Evolutionary conservation across 805 yeast genomes (phyloP).

Genomic region (Schwanniomyces sp.): DNA sequence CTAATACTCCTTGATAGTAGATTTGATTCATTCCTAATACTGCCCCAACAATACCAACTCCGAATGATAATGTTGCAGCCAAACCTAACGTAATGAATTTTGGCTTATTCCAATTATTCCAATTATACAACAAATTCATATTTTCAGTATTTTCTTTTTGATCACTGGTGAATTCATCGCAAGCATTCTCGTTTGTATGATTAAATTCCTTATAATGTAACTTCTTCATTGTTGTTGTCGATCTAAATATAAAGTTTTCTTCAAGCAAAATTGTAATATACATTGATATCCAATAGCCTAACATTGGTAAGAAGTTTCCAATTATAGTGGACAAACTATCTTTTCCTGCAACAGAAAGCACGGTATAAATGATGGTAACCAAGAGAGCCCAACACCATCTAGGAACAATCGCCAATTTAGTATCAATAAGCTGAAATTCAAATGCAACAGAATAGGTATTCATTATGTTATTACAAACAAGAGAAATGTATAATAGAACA

Average conservation of each 20-base stretch:
- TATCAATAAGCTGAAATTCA: slow-evolving; percentile 32
- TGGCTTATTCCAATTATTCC: slow-evolving; percentile 30
- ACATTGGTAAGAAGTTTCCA: slow-evolving; percentile 41
- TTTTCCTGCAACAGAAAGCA: slow-evolving; percentile 32
- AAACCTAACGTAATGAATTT: slow-evolving; percentile 28
- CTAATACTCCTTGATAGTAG: slow-evolving; percentile 39
- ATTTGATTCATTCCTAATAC: slow-evolving; percentile 42
- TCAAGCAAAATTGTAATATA: slow-evolving; percentile 34
- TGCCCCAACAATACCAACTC: slow-evolving; percentile 35
- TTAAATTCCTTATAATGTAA: slow-evolving; percentile 28
- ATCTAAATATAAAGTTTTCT: slow-evolving; percentile 33
- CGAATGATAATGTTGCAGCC: slow-evolving; percentile 32
- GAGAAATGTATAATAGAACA: slow-evolving; percentile 28
- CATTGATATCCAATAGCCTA: slow-evolving; percentile 42
- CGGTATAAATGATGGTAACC: slow-evolving; percentile 31
- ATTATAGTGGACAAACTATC: slow-evolving; percentile 32
- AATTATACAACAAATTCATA: slow-evolving; percentile 20
- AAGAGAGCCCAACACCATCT: slow-evolving; percentile 39
- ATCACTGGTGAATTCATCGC: not conserved
- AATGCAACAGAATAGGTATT: slow-evolving; percentile 37
- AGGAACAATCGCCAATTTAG: slow-evolving; percentile 26
- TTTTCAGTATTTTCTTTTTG: not conserved
- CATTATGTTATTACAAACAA: slow-evolving; percentile 35
- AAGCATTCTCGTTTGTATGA: slow-evolving; percentile 5
- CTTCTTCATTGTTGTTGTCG: slow-evolving; percentile 16